Base-by-base conservation (phyloP, 1,284 basidiomycete genomes). In the Mycosarcoma maydis region DNA sequence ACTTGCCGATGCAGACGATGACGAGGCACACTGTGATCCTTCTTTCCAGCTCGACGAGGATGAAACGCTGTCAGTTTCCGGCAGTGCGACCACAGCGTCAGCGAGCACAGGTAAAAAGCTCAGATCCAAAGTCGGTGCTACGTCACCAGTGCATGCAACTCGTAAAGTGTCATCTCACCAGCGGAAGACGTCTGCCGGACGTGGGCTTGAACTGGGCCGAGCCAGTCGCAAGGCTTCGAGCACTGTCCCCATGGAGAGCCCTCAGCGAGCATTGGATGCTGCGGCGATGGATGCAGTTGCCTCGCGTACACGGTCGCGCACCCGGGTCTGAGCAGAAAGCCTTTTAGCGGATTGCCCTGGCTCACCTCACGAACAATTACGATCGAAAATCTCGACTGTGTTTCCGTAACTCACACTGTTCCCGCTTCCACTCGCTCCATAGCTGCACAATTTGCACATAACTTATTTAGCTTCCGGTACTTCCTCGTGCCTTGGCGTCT, bases 281-380 rank as follows among this genome's bases (percentile, higher is more conserved):
- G 49, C 50, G 3, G 27, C 40, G 6, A 32, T 40, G 22, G 56
- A 60, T 23, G 36, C 45, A 9, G 58, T 68, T n/a, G 65, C 65
- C 19, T 57, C 53, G 16, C 57, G 65, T 5, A 65, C 67, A 17
- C 53, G 60, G 6, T 70, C 67, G 29, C 46, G 64, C 10, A 56
- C 64, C 17, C 56, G 64, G 5, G 48, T 45, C 2, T 66, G 41
- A 50, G 40, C 19, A n/a, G n/a, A n/a, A n/a, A n/a, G n/a, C n/a
- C n/a, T n/a, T n/a, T n/a, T n/a, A n/a, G n/a, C n/a, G n/a, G n/a
- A n/a, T n/a, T n/a, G n/a, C n/a, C n/a, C n/a, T n/a, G n/a, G n/a
- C n/a, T n/a, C n/a, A n/a, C n/a, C 38, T 23, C 33, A 33, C 30
- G 19, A 19, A n/a, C n/a, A n/a, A n/a, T n/a, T n/a, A n/a, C n/a